Percentiles rank a stretch among this genome's conserved stretches.
Evolutionary conservation across 1,284 basidiomycete species (phyloP).

Genomic region (Rhodotorula sp.): DNA sequence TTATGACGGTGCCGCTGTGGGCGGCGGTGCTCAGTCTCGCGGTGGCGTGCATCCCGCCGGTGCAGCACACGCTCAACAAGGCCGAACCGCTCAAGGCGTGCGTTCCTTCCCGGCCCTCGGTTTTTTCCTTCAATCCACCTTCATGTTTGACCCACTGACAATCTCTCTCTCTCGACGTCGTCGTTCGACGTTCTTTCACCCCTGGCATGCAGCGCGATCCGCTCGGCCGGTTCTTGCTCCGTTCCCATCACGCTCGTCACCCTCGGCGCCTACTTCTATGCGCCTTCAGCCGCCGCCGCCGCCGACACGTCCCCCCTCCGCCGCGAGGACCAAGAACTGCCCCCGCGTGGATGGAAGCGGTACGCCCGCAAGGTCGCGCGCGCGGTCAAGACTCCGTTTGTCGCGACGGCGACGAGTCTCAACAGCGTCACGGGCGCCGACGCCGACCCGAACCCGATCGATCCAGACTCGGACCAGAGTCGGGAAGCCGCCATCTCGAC

Average conservation of each 20-base stretch:
- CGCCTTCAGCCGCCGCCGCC: conserved; percentile 17
- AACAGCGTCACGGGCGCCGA: neutral
- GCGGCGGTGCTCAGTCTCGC: conserved; percentile 50
- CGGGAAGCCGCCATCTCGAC: neutral
- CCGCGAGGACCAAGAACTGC: conserved; percentile 5
- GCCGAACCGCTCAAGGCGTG: conserved; percentile 49
- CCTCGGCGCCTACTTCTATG: conserved; percentile 49
- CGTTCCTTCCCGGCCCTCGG: conserved; percentile 3
- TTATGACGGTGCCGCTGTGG: conserved; percentile 50
- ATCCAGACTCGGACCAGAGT: too few relatives aligned
- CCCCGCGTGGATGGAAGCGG: neutral
- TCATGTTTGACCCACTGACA: neutral
- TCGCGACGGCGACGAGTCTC: neutral
- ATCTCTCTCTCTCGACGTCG: neutral
- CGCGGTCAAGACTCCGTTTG: conserved; percentile 7
- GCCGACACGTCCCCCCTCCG: conserved; percentile 25
- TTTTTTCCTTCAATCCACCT: neutral
- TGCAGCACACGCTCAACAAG: conserved; percentile 49
- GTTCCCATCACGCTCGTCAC: conserved; percentile 53
- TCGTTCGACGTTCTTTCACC: too few relatives aligned
- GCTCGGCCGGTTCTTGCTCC: conserved; percentile 51
- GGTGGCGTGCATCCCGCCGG: conserved; percentile 51
- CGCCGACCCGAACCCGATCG: neutral
- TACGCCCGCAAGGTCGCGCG: conserved; percentile 15
- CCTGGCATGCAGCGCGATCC: conserved; percentile 46